These are phyloP conservation scores for Heliamphora pulchella DNA, from an alignment of 179 eudicot genomes.

Conservation along the genomic window DNA sequence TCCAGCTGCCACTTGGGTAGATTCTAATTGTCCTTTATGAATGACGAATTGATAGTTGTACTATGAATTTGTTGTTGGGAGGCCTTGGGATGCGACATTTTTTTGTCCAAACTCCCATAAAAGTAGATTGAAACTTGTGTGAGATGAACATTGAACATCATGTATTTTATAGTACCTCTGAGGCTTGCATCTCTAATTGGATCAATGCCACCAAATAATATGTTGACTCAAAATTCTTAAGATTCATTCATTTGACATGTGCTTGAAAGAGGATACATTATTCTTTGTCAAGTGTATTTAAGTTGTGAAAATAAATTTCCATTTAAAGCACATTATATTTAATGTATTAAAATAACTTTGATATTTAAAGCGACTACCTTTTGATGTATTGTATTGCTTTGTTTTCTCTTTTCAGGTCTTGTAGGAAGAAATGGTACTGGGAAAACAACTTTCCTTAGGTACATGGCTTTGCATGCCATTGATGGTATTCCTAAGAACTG, in stretches of 20 bases:
- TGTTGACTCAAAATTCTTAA: not conserved
- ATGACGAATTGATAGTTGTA: not conserved
- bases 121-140: not conserved
- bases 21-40: not conserved
- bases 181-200: not conserved
- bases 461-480: conserved; percentile 90
- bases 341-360: not conserved
- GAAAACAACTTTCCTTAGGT: conserved; percentile 92
- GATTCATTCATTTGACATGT: not conserved
- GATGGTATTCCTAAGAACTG: conserved; percentile 93
- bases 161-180: not conserved
- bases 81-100: not conserved
- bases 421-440: conserved; percentile 99
- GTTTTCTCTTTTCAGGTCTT: conserved; percentile 53
- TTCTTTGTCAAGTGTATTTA: not conserved
- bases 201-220: not conserved
- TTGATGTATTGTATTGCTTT: conserved; percentile 12
- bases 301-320: not conserved
- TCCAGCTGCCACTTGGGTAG: not conserved
- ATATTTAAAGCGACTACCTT: no score
- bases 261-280: not conserved
- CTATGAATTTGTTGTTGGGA: not conserved
- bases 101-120: not conserved
- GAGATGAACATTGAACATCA: not conserved
- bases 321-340: no score